Conservation (phyloP, 257 asterid species). For the Nicotiana obtusifolia region DNA sequence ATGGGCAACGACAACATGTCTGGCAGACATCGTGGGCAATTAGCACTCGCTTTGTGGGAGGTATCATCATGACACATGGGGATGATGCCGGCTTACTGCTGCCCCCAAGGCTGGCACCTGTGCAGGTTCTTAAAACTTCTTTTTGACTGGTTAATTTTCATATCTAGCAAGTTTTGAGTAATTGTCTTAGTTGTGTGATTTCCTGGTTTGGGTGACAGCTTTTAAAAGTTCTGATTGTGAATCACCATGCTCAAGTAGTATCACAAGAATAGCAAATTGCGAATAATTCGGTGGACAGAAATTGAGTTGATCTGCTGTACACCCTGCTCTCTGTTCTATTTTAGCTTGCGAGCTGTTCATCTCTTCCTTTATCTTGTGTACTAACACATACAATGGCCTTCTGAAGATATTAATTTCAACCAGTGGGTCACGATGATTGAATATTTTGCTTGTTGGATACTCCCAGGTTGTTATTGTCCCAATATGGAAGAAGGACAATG, state of each 20-base stretch:
- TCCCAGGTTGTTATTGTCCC: constrained; percentile 86
- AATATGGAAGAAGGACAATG: constrained; percentile 83
- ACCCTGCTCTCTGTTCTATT: neutral
- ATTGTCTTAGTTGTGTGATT: neutral
- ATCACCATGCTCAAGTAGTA: neutral
- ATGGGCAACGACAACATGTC: constrained; percentile 82
- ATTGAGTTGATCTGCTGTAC: neutral
- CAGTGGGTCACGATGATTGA: neutral
- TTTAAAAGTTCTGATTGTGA: neutral
- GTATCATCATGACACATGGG: constrained; percentile 96
- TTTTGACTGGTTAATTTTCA: constrained; percentile 10
- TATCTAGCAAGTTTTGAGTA: neutral
- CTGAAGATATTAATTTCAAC: neutral
- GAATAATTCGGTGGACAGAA: neutral
- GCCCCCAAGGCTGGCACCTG: constrained; percentile 88
- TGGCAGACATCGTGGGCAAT: constrained; percentile 99
- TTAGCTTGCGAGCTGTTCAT: neutral
- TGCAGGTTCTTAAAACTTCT: constrained; percentile 52
- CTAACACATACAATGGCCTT: neutral
- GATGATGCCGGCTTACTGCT: constrained; percentile 94
- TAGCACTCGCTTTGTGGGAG: constrained; percentile 95
- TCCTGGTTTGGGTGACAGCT: neutral
- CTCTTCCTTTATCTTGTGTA: neutral
- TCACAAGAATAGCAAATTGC: neutral
- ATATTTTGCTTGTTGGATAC: constrained; percentile 8